These are phyloP conservation scores for Cladorrhinum samala DNA, from an alignment of 495 filamentous ascomycete species.

Conservation along the genomic window DNA sequence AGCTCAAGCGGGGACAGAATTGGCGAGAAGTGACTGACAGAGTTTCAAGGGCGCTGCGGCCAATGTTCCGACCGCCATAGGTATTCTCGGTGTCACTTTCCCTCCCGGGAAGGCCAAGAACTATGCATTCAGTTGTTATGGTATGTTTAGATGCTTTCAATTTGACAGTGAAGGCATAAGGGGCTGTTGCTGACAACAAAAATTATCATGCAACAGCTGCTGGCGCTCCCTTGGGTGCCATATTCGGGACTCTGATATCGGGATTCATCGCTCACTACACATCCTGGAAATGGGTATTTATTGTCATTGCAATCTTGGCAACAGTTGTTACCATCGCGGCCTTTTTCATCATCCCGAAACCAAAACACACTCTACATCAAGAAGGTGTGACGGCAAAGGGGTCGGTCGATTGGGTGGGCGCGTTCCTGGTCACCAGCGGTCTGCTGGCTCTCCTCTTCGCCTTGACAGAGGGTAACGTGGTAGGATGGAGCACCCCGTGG, in stretches of 20 bases:
- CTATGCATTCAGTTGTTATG: constrained; percentile 51
- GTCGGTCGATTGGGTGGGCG: constrained; percentile 60
- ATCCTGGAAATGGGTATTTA: constrained; percentile 61
- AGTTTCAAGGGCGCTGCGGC: constrained; percentile 59
- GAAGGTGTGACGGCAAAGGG: constrained; percentile 21
- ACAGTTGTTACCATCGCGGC: constrained; percentile 52
- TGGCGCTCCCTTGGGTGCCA: constrained; percentile 54
- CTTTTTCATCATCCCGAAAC: constrained; percentile 58
- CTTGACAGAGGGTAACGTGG: constrained; percentile 56
- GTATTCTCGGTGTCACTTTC: constrained; percentile 56
- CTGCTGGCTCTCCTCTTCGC: constrained; percentile 57
- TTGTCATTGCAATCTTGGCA: constrained; percentile 57
- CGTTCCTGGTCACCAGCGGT: constrained; percentile 55
- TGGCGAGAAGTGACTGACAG: too few species aligned
- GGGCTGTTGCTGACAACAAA: background rate
- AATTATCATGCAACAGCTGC: constrained; percentile 27
- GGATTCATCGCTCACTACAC: constrained; percentile 51
- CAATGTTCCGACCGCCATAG: constrained; percentile 60
- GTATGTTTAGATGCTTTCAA: constrained; percentile 15
- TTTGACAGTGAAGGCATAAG: too few species aligned
- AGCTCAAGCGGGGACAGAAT: too few species aligned
- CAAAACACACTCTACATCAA: constrained; percentile 31
- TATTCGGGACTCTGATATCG: constrained; percentile 49
- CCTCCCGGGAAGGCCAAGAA: constrained; percentile 57
- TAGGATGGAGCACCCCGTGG: constrained; percentile 64